phyloP scores from a whole-genome alignment of 2,329 filamentous ascomycete species.

The Colletotrichum phormii region DNA sequence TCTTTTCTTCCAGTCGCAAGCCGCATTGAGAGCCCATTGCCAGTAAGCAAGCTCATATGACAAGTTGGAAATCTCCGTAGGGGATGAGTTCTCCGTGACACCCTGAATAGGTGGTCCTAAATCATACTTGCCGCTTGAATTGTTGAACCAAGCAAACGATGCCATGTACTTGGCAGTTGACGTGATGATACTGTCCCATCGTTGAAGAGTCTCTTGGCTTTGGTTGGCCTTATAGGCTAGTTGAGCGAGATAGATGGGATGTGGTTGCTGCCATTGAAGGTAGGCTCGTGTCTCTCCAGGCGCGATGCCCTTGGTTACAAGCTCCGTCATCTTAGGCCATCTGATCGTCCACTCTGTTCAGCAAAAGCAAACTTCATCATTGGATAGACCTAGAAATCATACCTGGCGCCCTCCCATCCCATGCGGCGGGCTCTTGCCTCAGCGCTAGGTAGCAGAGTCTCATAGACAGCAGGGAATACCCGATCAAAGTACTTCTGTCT shows the following conservation, averaged over 20 bases:
- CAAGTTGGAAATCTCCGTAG: conserved; percentile 66
- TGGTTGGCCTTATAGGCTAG: conserved; percentile 46
- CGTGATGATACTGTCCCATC: conserved; percentile 65
- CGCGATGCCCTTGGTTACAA: conserved; percentile 35
- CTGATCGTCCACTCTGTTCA: conserved; percentile 34
- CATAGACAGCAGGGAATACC: conserved; percentile 56
- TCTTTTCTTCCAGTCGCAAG: conserved; percentile 62
- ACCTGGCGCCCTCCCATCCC: conserved; percentile 53
- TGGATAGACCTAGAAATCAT: too few relatives aligned
- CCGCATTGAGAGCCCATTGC: conserved; percentile 69
- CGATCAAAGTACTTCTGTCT: conserved; percentile 48
- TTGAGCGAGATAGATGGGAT: conserved; percentile 70
- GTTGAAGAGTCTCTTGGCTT: conserved; percentile 52
- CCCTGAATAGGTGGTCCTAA: conserved; percentile 58
- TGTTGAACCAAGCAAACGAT: conserved; percentile 66
- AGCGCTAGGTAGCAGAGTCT: conserved; percentile 55
- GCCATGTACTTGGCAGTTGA: conserved; percentile 69
- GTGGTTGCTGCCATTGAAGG: conserved; percentile 72
- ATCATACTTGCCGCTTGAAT: conserved; percentile 61
- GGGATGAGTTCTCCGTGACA: conserved; percentile 67
- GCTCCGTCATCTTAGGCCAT: conserved; percentile 52
- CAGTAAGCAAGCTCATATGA: conserved; percentile 72
- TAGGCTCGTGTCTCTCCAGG: conserved; percentile 70
- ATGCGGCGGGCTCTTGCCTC: conserved; percentile 49
- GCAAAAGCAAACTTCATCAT: too few relatives aligned